Conservation (phyloP, 371 early-diverging fungal genomes). For the Mortierella sp. region DNA sequence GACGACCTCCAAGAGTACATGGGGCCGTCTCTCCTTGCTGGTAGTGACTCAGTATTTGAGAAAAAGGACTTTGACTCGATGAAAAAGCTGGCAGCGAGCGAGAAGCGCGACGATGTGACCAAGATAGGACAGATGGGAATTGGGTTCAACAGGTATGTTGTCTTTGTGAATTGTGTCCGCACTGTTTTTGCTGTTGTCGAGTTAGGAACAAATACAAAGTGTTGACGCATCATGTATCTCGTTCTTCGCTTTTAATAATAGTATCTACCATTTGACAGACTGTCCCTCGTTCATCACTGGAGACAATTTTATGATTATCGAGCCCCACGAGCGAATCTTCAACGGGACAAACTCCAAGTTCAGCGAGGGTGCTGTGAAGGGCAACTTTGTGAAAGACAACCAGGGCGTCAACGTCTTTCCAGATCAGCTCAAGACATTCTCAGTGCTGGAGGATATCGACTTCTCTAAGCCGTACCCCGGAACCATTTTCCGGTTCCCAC, state of each 20-base stretch:
- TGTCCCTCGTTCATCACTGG: constrained; percentile 43
- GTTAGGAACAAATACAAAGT: neutral
- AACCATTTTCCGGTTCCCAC: constrained; percentile 32
- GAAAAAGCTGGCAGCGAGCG: constrained; percentile 49
- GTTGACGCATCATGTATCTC: neutral
- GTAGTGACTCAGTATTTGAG: constrained; percentile 45
- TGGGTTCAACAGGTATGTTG: constrained; percentile 41
- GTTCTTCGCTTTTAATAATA: neutral
- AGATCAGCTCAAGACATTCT: constrained; percentile 19
- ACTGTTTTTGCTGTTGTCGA: neutral
- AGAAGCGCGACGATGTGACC: constrained; percentile 38
- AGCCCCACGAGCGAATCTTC: constrained; percentile 38
- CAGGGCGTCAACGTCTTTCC: neutral
- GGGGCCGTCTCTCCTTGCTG: constrained; percentile 58
- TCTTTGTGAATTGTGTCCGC: neutral
- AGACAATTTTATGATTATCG: constrained; percentile 29
- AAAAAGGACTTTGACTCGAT: constrained; percentile 46
- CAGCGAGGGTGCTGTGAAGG: neutral
- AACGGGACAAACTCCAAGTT: neutral
- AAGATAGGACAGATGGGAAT: constrained; percentile 59
- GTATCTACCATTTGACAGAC: constrained; percentile 54
- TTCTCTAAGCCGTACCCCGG: constrained; percentile 30
- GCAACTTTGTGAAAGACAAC: neutral
- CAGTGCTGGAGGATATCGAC: constrained; percentile 18
- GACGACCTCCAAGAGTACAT: constrained; percentile 43